Conservation (phyloP, 108 stramenopile genomes). For the Stephanodiscus minutulus region DNA sequence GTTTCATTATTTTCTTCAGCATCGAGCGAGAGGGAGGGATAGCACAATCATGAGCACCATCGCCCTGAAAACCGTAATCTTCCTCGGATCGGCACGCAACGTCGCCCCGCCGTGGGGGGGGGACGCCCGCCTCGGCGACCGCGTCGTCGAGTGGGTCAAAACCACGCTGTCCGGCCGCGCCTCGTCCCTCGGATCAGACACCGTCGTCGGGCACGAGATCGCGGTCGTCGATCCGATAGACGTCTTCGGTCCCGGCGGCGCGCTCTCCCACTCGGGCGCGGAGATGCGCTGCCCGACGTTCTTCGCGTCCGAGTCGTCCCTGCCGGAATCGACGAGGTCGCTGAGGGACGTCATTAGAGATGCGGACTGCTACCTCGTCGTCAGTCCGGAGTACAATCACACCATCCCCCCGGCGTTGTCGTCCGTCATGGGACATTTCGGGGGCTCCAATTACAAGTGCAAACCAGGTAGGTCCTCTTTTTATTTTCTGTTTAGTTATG, state of each 20-base stretch:
- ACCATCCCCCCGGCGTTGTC: constrained; percentile 56
- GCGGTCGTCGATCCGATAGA: constrained; percentile 67
- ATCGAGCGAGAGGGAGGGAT: too few relatives aligned
- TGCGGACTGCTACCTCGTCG: constrained; percentile 71
- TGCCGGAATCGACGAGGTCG: constrained; percentile 47
- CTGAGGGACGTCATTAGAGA: constrained; percentile 49
- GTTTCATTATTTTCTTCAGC: too few relatives aligned
- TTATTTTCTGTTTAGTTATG: too few relatives aligned
- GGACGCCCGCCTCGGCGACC: constrained; percentile 58
- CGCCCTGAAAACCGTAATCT: constrained; percentile 66
- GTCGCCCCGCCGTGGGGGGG: constrained; percentile 64
- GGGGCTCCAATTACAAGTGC: constrained; percentile 53
- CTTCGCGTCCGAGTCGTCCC: constrained; percentile 44
- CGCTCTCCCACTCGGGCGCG: constrained; percentile 50
- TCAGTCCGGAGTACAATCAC: constrained; percentile 72
- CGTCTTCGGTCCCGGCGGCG: constrained; percentile 58
- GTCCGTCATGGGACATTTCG: constrained; percentile 68
- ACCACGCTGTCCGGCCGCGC: constrained; percentile 37
- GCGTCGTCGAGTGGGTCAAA: constrained; percentile 63
- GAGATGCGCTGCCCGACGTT: constrained; percentile 53
- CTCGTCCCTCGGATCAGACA: constrained; percentile 38
- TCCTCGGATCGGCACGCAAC: constrained; percentile 64
- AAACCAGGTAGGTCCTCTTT: constrained; percentile 38
- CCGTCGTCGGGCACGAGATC: constrained; percentile 55
- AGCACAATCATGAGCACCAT: too few relatives aligned